A percentile compares a stretch with the other conserved stretches of the same genome.
Evolutionary conservation across 208 protist species (phyloP).

Genomic region (Leishmania amazonensis): DNA sequence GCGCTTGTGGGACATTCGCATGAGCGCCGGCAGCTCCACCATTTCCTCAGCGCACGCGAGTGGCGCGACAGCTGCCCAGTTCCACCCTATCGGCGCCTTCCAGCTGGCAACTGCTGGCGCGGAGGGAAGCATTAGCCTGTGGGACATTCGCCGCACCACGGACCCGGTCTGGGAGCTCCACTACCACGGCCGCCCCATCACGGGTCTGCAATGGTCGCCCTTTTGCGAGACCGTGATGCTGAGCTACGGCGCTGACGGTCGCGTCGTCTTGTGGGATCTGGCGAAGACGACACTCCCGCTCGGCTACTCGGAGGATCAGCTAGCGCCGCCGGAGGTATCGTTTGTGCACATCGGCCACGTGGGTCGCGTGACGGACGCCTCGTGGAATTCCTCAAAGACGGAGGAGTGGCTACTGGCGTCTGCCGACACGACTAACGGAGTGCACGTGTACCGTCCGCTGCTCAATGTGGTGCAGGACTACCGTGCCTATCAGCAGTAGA

Average conservation of each 20-base stretch:
- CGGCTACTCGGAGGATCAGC: constrained; percentile 37
- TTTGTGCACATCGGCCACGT: constrained; percentile 98
- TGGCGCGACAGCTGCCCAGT: constrained; percentile 54
- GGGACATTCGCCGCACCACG: constrained; percentile 52
- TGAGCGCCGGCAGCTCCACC: constrained; percentile 21
- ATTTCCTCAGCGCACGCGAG: constrained; percentile 38
- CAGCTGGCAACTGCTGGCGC: constrained; percentile 51
- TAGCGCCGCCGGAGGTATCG: constrained; percentile 64
- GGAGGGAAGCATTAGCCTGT: constrained; percentile 43
- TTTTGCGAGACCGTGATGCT: constrained; percentile 48
- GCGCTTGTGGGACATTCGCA: constrained; percentile 88
- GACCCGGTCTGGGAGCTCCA: constrained; percentile 28
- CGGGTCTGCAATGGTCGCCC: constrained; percentile 59
- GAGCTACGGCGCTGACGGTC: constrained; percentile 53
- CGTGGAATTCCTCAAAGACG: constrained; percentile 83
- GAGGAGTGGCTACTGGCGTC: constrained; percentile 94
- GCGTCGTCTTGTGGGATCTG: constrained; percentile 62
- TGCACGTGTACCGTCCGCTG: constrained; percentile 88
- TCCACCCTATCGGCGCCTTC: constrained; percentile 51
- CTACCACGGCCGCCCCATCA: constrained; percentile 54
- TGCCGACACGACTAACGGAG: constrained; percentile 95
- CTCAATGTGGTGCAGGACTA: constrained; percentile 49
- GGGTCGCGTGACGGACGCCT: constrained; percentile 92
- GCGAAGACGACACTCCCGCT: constrained; percentile 42
- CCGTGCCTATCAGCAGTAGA: constrained; percentile 11